Percentiles rank a stretch among this genome's conserved stretches.
Evolutionary conservation across 2,329 filamentous ascomycete species (phyloP).

Genomic region (Capronia americana): DNA sequence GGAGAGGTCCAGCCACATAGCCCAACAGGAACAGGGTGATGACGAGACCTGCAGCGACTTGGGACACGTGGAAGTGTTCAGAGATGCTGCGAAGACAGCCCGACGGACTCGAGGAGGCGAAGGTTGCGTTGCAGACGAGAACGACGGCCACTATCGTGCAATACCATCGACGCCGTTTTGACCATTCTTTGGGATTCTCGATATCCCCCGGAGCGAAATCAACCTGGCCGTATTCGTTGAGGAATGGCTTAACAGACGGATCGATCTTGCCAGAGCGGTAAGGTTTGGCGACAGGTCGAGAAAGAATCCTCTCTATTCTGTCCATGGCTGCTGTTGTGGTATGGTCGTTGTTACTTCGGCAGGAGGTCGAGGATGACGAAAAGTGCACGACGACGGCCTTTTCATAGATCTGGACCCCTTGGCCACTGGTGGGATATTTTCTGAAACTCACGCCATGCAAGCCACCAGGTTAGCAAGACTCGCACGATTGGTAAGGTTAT

Average conservation of each 20-base stretch:
- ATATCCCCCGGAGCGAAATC: slow-evolving; percentile 60
- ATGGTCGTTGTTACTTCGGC: not conserved
- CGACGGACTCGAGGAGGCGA: slow-evolving; percentile 56
- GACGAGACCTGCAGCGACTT: slow-evolving; percentile 59
- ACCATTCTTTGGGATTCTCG: slow-evolving; percentile 52
- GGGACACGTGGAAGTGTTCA: slow-evolving; percentile 56
- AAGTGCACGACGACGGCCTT: slow-evolving; percentile 8
- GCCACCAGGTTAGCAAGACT: not conserved
- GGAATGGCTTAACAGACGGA: slow-evolving; percentile 47
- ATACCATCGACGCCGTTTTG: slow-evolving; percentile 49
- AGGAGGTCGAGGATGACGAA: not conserved
- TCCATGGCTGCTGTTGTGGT: slow-evolving; percentile 57
- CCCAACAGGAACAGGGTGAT: slow-evolving; percentile 70
- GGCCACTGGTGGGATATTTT: slow-evolving; percentile 1
- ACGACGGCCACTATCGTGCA: slow-evolving; percentile 50
- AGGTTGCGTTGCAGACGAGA: slow-evolving; percentile 62
- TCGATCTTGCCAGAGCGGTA: slow-evolving; percentile 54
- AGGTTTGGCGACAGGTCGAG: slow-evolving; percentile 60
- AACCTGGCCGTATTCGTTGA: slow-evolving; percentile 59
- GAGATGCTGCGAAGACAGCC: slow-evolving; percentile 50
- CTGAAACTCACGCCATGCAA: slow-evolving; percentile 11
- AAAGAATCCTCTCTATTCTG: slow-evolving; percentile 54
- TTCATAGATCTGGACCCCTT: slow-evolving; percentile 1
- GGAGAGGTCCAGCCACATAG: slow-evolving; percentile 66
- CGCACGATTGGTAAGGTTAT: slow-evolving; percentile 10